Conservation (phyloP, 1,139 yeast species). For the Blastobotrys aristatus region DNA sequence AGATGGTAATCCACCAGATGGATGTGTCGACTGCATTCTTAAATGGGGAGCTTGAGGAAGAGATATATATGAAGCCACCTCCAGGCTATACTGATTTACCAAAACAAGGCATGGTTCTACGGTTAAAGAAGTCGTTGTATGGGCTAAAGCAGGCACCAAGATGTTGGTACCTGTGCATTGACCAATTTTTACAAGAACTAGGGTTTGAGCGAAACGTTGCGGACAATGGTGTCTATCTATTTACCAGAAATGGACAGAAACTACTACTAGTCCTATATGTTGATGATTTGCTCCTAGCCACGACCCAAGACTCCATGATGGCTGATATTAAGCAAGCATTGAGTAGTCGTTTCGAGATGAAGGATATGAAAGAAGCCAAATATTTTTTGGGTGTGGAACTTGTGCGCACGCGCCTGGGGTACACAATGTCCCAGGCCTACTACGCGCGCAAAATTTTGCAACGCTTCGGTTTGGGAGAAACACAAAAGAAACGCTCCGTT, state of each 20-base stretch:
- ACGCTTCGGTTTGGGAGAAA: too few species aligned
- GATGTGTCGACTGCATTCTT: too few species aligned
- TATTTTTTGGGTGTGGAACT: slow-evolving; percentile 17
- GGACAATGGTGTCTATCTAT: not conserved
- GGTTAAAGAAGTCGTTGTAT: too few species aligned
- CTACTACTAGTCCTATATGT: not conserved
- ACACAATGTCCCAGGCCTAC: slow-evolving; percentile 5
- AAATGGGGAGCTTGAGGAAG: too few species aligned
- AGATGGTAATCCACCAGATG: too few species aligned
- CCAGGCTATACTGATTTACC: too few species aligned
- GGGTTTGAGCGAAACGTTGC: slow-evolving; percentile 10
- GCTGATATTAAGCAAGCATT: slow-evolving; percentile 1
- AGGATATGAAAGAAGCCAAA: slow-evolving; percentile 15
- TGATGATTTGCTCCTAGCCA: not conserved
- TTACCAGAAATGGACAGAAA: not conserved
- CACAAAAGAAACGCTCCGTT: too few species aligned
- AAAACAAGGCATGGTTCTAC: too few species aligned
- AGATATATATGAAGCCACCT: too few species aligned
- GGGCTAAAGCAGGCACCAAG: slow-evolving; percentile 26
- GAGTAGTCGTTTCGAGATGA: slow-evolving; percentile 13
- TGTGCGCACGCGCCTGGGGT: not conserved
- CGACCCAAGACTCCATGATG: too few species aligned
- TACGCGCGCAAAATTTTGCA: too few species aligned
- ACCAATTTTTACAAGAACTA: slow-evolving; percentile 4
- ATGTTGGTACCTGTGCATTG: slow-evolving; percentile 20